These are phyloP conservation scores for Psidium guajava DNA, from an alignment of 345 rosid genomes.

Conservation along the genomic window DNA sequence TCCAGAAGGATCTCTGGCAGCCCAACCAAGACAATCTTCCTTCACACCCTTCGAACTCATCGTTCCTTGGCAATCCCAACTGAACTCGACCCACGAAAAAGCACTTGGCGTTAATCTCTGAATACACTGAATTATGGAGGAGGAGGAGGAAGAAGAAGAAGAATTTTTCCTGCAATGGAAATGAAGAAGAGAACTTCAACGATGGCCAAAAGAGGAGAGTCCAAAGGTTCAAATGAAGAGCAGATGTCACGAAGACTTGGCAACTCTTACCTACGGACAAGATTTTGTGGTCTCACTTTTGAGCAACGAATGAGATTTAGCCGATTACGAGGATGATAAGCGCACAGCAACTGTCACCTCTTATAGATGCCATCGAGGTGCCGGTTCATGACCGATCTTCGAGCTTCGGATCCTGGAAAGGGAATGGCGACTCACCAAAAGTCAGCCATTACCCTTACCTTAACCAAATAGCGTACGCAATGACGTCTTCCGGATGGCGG, in stretches of 20 bases:
- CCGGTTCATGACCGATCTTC: neutral
- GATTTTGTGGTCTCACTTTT: neutral
- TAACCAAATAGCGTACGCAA: too few relatives aligned
- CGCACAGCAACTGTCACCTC: neutral
- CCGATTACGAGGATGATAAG: neutral
- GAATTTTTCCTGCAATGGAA: neutral
- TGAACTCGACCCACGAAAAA: neutral
- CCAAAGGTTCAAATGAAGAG: neutral
- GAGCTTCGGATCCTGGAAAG: too few relatives aligned
- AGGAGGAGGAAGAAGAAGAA: neutral
- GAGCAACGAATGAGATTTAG: neutral
- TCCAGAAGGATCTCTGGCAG: slow-evolving; percentile 69
- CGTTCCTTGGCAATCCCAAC: neutral
- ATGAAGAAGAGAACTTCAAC: neutral
- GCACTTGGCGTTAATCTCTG: neutral
- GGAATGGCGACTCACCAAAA: too few relatives aligned
- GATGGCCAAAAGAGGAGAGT: neutral
- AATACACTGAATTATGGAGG: neutral
- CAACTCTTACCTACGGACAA: neutral
- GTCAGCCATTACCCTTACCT: too few relatives aligned
- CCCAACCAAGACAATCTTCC: slow-evolving; percentile 55
- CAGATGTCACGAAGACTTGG: neutral
- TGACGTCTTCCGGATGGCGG: too few relatives aligned
- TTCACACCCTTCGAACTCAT: slow-evolving; percentile 24
- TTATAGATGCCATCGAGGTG: neutral